Conservation (phyloP, 2,329 filamentous ascomycete species). For the Monosporascus sp. region DNA sequence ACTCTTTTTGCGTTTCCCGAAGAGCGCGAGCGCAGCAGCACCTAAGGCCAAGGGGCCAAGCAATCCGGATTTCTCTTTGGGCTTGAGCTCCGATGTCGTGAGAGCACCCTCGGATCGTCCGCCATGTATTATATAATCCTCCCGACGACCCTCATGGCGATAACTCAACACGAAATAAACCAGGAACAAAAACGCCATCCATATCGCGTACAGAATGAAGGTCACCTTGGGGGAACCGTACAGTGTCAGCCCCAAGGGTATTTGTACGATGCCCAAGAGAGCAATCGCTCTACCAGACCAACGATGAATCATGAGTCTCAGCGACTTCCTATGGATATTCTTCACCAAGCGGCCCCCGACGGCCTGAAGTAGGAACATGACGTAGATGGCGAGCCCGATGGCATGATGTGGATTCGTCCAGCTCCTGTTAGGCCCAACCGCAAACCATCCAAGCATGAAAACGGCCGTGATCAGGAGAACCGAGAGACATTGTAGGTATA, state of each 20-base stretch:
- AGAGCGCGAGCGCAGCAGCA: conserved; percentile 43
- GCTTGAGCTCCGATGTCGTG: conserved; percentile 24
- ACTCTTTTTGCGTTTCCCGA: conserved; percentile 40
- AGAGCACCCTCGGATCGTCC: conserved; percentile 47
- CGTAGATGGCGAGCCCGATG: conserved; percentile 75
- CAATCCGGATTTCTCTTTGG: conserved; percentile 43
- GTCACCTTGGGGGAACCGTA: conserved; percentile 84
- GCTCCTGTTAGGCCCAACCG: conserved; percentile 67
- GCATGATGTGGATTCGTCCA: conserved; percentile 81
- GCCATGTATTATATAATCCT: conserved; percentile 52
- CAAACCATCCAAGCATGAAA: conserved; percentile 72
- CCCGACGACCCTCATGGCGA: conserved; percentile 49
- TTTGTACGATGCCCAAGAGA: conserved; percentile 77
- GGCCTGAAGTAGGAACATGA: conserved; percentile 65
- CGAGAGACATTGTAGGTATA: conserved; percentile 68
- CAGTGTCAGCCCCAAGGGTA: conserved; percentile 82
- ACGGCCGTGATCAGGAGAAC: conserved; percentile 64
- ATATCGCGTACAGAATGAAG: conserved; percentile 82
- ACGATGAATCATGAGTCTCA: conserved; percentile 68
- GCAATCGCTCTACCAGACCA: conserved; percentile 79
- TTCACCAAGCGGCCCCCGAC: conserved; percentile 63
- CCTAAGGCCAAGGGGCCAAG: conserved; percentile 50
- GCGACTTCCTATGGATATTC: conserved; percentile 43
- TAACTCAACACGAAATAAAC: conserved; percentile 79
- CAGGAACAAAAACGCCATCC: conserved; percentile 66